Evolutionary conservation across 768 basidiomycete species (phyloP), one percentile per base, ranked within the genome.

Genomic region (Hysterangium stoloniferum): DNA sequence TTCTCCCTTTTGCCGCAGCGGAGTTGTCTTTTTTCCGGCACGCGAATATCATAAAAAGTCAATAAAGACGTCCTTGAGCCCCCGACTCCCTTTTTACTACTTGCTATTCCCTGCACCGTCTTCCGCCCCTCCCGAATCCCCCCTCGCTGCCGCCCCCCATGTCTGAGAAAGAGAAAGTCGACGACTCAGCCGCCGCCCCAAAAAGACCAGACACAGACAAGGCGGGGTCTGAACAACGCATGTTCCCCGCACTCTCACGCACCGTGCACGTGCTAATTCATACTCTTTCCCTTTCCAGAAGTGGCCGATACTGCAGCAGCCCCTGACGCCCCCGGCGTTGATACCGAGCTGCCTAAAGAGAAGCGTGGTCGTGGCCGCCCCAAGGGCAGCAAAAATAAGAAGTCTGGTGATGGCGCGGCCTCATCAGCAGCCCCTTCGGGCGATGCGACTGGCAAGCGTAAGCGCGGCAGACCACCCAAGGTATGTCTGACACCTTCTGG

Each of bases 331-430:
- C 45, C 34, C 41, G 40, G 34, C 36, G 33, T 25, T 28, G 44
- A 45, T 1, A 31, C 20, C 3, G 6, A 29, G 25, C 38, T 72
- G 77, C 35, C 58, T 62, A 93, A 90, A 71, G n/a, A n/a, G n/a
- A n/a, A n/a, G n/a, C 82, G 91, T 60, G 81, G 86, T 61, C 78
- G 92, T 41, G 92, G 92, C 48, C 80, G 92, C 57, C 92, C 92
- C 54, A 89, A 84, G 66, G 91, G 91, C 59, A 88, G 86, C 67
- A 93, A 87, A 71, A 80, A 80, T 68, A 80, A 78, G 71, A 77
- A 75, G 61, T 65, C 62, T 57, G 61, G 64, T 62, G 68, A 61
- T 53, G 56, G 66, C 33, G 57, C 66, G 49, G 53, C 63, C 12
- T 57, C 65, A 27, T 57, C 62, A 1, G 60, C 63, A 11, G 56